These are phyloP conservation scores for Aquanectria penicillioides DNA, from an alignment of 2,329 filamentous ascomycete genomes.

Conservation along the genomic window DNA sequence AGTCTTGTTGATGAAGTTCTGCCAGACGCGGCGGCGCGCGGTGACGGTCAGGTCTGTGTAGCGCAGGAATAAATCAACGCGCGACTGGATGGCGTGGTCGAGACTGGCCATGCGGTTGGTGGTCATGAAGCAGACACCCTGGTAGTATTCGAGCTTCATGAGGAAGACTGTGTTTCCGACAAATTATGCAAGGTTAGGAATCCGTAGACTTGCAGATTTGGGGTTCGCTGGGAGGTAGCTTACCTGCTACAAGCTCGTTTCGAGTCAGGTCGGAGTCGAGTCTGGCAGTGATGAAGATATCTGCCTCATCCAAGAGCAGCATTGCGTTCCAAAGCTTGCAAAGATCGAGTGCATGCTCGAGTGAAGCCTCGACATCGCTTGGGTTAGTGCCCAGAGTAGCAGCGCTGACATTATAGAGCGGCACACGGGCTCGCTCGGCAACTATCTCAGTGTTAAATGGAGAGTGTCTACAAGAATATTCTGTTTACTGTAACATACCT, in stretches of 20 bases:
- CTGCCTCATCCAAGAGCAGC: conserved; percentile 37
- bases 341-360: conserved; percentile 25
- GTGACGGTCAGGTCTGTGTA: conserved; percentile 33
- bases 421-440: conserved; percentile 20
- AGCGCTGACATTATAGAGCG: conserved; percentile 30
- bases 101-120: conserved; percentile 56
- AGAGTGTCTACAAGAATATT: too few relatives aligned
- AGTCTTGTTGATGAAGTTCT: conserved; percentile 12
- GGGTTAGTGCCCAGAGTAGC: conserved; percentile 4
- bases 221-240: neutral
- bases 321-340: conserved; percentile 37
- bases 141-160: conserved; percentile 52
- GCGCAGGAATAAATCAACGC: conserved; percentile 51
- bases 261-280: conserved; percentile 21
- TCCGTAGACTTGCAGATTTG: neutral
- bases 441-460: conserved; percentile 3
- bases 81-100: conserved; percentile 55
- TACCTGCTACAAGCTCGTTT: conserved; percentile 36
- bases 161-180: conserved; percentile 47
- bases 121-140: conserved; percentile 54
- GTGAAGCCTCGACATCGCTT: neutral
- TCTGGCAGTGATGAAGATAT: conserved; percentile 33
- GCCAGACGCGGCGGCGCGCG: conserved; percentile 1
- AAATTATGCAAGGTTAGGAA: neutral
- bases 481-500: conserved; percentile 27